A percentile compares a stretch with the other conserved stretches of the same genome.
Conservation (phyloP, 1,284 basidiomycete species). For the Calocybe gambosa region DNA sequence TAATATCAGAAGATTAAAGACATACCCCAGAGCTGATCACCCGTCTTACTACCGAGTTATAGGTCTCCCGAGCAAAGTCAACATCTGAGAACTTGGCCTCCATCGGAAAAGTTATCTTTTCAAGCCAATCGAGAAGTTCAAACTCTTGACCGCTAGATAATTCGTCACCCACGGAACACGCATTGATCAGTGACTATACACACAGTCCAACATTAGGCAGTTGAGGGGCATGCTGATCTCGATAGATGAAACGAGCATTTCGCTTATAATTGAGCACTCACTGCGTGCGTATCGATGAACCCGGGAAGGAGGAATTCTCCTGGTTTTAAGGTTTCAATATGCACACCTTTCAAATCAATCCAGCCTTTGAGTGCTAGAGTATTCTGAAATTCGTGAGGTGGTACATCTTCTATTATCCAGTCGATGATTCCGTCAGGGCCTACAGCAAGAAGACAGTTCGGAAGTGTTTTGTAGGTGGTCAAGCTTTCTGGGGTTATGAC, state of each 20-base stretch:
- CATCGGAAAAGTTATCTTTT: conserved; percentile 83
- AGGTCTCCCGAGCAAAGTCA: conserved; percentile 67
- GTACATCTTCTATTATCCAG: conserved; percentile 60
- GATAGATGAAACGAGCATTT: background rate
- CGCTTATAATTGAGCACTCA: conserved; percentile 32
- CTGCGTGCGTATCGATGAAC: conserved; percentile 87
- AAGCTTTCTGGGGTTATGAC: conserved; percentile 62
- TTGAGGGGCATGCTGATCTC: conserved; percentile 75
- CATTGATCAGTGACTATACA: conserved; percentile 17
- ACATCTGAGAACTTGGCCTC: conserved; percentile 78
- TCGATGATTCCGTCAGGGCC: conserved; percentile 53
- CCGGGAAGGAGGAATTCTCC: conserved; percentile 87
- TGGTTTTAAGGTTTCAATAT: conserved; percentile 41
- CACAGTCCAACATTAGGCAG: conserved; percentile 80
- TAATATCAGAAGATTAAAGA: too few relatives aligned
- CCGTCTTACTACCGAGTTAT: conserved; percentile 69
- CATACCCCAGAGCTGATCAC: conserved; percentile 75
- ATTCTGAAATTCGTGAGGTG: conserved; percentile 35
- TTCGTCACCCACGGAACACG: conserved; percentile 7
- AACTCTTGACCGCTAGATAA: conserved; percentile 64
- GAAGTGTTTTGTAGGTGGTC: conserved; percentile 46
- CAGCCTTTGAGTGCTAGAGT: conserved; percentile 38
- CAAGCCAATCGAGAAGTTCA: conserved; percentile 90
- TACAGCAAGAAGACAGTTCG: conserved; percentile 57
- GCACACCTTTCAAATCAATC: conserved; percentile 14